Evolutionary conservation across 2,329 filamentous ascomycete genomes (phyloP).

Genomic region (Apiospora hydei): DNA sequence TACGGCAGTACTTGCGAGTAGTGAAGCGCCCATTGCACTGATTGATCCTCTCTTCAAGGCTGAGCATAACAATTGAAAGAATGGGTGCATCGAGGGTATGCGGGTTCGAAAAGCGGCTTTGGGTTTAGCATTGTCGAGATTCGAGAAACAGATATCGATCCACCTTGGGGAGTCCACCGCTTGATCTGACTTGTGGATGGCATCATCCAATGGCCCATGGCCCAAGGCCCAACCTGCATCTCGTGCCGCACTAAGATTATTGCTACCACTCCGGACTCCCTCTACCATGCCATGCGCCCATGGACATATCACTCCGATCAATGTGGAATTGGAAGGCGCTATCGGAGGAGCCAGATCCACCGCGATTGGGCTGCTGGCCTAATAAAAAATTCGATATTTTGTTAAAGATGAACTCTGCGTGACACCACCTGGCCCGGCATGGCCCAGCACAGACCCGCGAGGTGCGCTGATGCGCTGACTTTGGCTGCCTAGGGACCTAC

Average conservation of each 20-base stretch:
- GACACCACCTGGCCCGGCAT: slow-evolving; percentile 3
- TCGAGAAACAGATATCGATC: slow-evolving; percentile 11
- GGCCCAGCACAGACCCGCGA: slow-evolving; percentile 2
- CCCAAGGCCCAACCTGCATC: background rate
- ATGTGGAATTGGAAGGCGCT: slow-evolving; percentile 5
- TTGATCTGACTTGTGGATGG: slow-evolving; percentile 17
- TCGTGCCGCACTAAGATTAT: slow-evolving; percentile 2
- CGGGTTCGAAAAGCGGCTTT: slow-evolving; percentile 6
- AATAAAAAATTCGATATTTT: slow-evolving; percentile 9
- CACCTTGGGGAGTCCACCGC: background rate
- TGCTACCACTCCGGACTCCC: background rate
- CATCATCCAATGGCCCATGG: slow-evolving; percentile 10
- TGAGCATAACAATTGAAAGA: background rate
- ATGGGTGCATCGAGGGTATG: background rate
- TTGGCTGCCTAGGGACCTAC: background rate
- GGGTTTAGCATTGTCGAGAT: slow-evolving; percentile 12
- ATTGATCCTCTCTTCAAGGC: background rate
- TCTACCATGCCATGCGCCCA: no score
- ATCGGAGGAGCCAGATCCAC: slow-evolving; percentile 8
- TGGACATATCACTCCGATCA: background rate
- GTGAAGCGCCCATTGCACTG: background rate
- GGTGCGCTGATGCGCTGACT: background rate
- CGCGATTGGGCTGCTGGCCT: slow-evolving; percentile 10
- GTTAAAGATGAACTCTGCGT: slow-evolving; percentile 1
- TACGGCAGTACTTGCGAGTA: background rate